Base-by-base conservation (phyloP, 371 early-diverging fungal species). In the Entomophthora muscae region DNA sequence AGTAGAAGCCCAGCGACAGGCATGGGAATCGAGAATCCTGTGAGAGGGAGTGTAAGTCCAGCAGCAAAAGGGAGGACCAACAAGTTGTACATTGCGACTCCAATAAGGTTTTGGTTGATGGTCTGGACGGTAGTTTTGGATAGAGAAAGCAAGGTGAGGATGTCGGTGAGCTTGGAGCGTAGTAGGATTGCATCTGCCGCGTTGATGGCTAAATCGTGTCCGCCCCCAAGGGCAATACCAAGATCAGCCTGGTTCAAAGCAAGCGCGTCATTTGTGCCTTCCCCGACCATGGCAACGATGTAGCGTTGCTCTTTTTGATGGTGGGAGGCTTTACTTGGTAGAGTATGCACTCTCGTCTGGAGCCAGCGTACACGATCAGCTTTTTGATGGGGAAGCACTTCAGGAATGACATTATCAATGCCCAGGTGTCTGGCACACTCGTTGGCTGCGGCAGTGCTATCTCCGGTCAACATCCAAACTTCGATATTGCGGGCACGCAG, bases 181-280 rank as follows among this genome's bases (percentile, higher is more conserved):
- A 87, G 76, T 1, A 88, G 71, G 0, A 91, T 83, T 57, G 82
- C 83, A 54, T 81, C 77, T 0, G 89, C 88, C 2, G 88, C 79
- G 67, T 87, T 85, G 57, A 85, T 82, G 12, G 89, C 89, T 66
- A 88, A 77, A 65, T 88, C 89, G 0, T 88, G 86, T 1, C 88
- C 89, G 0, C 82, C 78, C 1, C 87, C 85, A 17, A 93, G 78
- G 23, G 92, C 75, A 53, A 79, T 73, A 24, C 95, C 92, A 21
- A 93, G 81, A 70, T 90, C 88, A 1, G 93, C 85, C 67, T 82
- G 84, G n/a, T 86, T 88, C 7, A 95, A 71, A 0, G 96, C 93
- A 31, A 87, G 83, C 0, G 90, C 83, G 73, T 93, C 94, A 68
- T 93, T 96, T 68, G 91, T 91, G 10, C 94, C 94, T 72, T 93